Conservation (phyloP, 2,329 filamentous ascomycete species). For the Venturia effusa region DNA sequence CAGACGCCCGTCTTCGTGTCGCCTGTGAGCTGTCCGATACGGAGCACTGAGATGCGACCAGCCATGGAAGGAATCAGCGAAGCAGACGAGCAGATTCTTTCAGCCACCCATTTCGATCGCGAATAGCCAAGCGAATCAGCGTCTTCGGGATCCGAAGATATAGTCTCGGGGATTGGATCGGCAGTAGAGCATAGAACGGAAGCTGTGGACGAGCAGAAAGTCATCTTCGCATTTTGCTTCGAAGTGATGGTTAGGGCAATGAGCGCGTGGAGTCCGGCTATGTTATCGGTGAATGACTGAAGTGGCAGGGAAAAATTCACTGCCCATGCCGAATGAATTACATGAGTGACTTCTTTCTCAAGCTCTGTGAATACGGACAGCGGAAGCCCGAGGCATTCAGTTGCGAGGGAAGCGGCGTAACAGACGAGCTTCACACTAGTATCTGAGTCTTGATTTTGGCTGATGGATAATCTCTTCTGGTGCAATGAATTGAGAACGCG, state of each 20-base stretch:
- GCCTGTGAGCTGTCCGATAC: conserved; percentile 37
- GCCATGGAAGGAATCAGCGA: conserved; percentile 20
- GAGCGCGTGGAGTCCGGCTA: conserved; percentile 22
- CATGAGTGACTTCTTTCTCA: conserved; percentile 23
- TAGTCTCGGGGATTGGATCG: not conserved
- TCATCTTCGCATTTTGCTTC: not conserved
- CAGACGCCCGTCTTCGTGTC: conserved; percentile 36
- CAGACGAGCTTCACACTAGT: not conserved
- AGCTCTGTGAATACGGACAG: conserved; percentile 17
- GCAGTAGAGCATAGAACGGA: not conserved
- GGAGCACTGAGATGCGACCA: conserved; percentile 20
- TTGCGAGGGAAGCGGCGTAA: not conserved
- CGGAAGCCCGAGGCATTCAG: conserved; percentile 2
- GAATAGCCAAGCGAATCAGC: conserved; percentile 11
- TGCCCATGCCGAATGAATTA: conserved; percentile 44
- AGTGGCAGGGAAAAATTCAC: conserved; percentile 48
- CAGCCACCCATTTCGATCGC: conserved; percentile 37
- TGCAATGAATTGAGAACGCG: not conserved
- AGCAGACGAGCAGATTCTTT: conserved; percentile 32
- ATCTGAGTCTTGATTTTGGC: no score
- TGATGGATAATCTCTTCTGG: no score
- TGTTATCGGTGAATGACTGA: conserved; percentile 35
- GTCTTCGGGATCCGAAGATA: not conserved
- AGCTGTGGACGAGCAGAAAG: conserved; percentile 6
- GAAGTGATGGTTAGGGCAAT: not conserved